Evolutionary conservation across 768 basidiomycete genomes (phyloP).

Genomic region (Termitomyces sp.): DNA sequence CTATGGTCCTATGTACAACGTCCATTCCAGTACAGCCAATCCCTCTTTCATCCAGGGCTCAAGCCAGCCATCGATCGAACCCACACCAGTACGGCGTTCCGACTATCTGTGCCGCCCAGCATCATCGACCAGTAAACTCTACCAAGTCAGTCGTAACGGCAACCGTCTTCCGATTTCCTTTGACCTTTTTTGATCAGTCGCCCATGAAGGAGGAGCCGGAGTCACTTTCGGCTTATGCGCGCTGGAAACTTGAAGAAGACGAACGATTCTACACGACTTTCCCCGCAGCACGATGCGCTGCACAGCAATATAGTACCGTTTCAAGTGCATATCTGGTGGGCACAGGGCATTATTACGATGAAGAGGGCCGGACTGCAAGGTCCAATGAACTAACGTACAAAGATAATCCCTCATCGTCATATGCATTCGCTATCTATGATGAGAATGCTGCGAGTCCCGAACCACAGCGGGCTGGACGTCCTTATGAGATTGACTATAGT

Average conservation of each 20-base stretch:
- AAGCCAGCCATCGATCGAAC: background rate
- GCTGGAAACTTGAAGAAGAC: conserved; percentile 31
- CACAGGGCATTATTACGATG: conserved; percentile 11
- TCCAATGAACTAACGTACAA: background rate
- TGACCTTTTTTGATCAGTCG: conserved; percentile 5
- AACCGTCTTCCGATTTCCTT: background rate
- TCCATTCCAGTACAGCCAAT: conserved; percentile 1
- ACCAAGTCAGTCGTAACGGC: conserved; percentile 1
- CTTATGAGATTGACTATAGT: background rate
- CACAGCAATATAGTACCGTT: conserved; percentile 11
- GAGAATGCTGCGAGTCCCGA: background rate
- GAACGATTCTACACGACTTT: conserved; percentile 34
- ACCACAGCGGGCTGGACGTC: background rate
- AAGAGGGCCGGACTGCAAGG: conserved; percentile 2
- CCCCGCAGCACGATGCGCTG: conserved; percentile 25
- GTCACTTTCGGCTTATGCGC: conserved; percentile 22
- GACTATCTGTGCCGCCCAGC: conserved; percentile 1
- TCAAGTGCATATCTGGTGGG: conserved; percentile 10
- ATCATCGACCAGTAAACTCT: background rate
- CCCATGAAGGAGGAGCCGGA: conserved; percentile 7
- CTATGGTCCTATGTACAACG: conserved; percentile 2
- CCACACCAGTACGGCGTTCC: conserved; percentile 2
- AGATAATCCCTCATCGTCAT: background rate
- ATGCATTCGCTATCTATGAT: background rate
- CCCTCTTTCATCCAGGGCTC: background rate